Evolutionary conservation across 2,329 filamentous ascomycete genomes (phyloP).

Genomic region (Alternaria atra): DNA sequence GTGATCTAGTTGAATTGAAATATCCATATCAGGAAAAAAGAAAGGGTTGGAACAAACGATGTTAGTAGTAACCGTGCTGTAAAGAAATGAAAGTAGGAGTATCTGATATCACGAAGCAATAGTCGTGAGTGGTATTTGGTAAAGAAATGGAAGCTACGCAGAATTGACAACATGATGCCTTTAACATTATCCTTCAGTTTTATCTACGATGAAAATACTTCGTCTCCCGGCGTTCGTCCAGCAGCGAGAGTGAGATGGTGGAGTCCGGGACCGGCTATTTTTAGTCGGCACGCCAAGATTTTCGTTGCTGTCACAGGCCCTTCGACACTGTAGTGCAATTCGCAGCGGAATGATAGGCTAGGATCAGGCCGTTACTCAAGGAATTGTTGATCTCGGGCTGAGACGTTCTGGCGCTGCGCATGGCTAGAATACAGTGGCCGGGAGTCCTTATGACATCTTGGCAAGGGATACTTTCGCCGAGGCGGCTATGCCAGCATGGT

Average conservation of each 20-base stretch:
- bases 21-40: conserved; percentile 13
- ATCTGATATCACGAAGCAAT: neutral
- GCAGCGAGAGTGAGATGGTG: neutral
- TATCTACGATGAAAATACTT: neutral
- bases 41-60: too few relatives aligned
- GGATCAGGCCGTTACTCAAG: neutral
- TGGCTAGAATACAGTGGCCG: too few relatives aligned
- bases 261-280: conserved; percentile 15
- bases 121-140: too few relatives aligned
- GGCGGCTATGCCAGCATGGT: too few relatives aligned
- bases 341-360: neutral
- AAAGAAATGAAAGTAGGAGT: neutral
- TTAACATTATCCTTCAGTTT: neutral
- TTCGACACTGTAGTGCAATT: neutral
- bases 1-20: conserved; percentile 16
- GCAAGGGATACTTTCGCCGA: too few relatives aligned
- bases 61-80: too few relatives aligned
- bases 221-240: neutral
- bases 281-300: conserved; percentile 19
- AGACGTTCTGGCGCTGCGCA: too few relatives aligned
- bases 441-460: too few relatives aligned
- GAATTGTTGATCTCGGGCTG: neutral
- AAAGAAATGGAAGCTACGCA: too few relatives aligned
- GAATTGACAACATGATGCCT: too few relatives aligned
- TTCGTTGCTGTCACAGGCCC: neutral